Evolutionary conservation across 345 rosid species (phyloP), one percentile per base, ranked within the genome.

Genomic region (Populus pruinosa): DNA sequence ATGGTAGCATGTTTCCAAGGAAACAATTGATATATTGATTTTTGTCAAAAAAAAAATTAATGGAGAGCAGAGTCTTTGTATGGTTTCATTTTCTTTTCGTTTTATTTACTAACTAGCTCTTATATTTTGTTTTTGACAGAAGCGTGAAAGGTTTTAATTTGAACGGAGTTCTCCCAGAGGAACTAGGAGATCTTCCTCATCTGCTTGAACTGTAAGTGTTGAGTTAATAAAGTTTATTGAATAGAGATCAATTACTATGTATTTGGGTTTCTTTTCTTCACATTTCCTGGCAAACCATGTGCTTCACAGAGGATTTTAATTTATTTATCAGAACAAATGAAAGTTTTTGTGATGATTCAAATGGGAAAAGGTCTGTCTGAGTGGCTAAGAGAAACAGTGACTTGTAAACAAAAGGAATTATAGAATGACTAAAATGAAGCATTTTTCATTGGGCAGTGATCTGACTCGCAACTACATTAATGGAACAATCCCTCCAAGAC

Each of bases 401-500:
- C 25, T 56, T 23, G 10, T n/a, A 41, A 41, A n/a, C 29, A n/a
- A 11, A n/a, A n/a, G 29, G 29, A 59, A 59, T 10, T 55, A 20
- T 23, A 10, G 2, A 59, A n/a, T 25, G 63, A 59, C 63, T 23
- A 1, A 59, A 29, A 59, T 23, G 63, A 59, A 59, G 25, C 13
- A 47, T 13, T 47, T 71, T 41, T 47, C 27, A 63, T 25, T 41
- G 25, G 33, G 67, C 90, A 95, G 99, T 11, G 98, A 95, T 80
- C 88, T 95, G 50, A 39, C 81, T 12, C 91, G 90, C 71, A 95
- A 93, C 89, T 91, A 81, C 71, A 71, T 95, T 71, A 88, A 5
- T 76, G 98, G 99, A 81, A 38, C 92, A 29, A 83, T 95, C 43
- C 98, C 98, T 21, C 20, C 77, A 10, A 89, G 81, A 25, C 78